phyloP scores from a whole-genome alignment of 495 filamentous ascomycete genomes.

The Neurospora sp. region DNA sequence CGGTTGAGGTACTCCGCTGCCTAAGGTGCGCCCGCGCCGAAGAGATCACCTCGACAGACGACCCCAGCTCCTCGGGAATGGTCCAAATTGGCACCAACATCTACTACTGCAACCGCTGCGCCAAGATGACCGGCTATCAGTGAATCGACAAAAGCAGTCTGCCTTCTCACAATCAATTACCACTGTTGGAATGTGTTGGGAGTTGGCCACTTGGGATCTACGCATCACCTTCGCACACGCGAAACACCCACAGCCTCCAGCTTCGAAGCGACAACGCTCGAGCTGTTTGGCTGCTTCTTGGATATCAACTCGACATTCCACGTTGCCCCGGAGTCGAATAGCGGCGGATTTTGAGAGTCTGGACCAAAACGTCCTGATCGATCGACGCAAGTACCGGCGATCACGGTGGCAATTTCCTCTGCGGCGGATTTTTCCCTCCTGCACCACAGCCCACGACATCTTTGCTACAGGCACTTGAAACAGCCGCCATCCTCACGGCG shows the following conservation, averaged over 20 bases:
- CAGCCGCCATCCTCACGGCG: not conserved
- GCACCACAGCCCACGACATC: not conserved
- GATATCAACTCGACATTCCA: not conserved
- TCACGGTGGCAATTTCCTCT: not conserved
- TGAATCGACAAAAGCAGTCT: conserved; percentile 28
- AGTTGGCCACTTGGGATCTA: not conserved
- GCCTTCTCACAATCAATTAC: not conserved
- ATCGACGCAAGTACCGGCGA: not conserved
- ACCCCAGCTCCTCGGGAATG: conserved; percentile 43
- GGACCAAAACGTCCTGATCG: not conserved
- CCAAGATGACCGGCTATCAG: conserved; percentile 59
- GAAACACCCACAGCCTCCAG: not conserved
- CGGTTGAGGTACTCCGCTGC: conserved; percentile 45
- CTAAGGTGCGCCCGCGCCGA: conserved; percentile 45
- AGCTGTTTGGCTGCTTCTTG: not conserved
- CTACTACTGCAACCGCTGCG: conserved; percentile 70
- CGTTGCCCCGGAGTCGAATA: not conserved
- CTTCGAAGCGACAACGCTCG: not conserved
- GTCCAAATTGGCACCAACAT: conserved; percentile 67
- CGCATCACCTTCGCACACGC: not conserved
- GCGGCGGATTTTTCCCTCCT: not conserved
- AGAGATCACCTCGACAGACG: conserved; percentile 45
- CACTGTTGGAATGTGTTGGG: not conserved
- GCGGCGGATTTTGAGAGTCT: not conserved
- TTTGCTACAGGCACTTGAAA: not conserved